phyloP scores from a whole-genome alignment of 169 alveolate species.

The Fabrea salina region DNA sequence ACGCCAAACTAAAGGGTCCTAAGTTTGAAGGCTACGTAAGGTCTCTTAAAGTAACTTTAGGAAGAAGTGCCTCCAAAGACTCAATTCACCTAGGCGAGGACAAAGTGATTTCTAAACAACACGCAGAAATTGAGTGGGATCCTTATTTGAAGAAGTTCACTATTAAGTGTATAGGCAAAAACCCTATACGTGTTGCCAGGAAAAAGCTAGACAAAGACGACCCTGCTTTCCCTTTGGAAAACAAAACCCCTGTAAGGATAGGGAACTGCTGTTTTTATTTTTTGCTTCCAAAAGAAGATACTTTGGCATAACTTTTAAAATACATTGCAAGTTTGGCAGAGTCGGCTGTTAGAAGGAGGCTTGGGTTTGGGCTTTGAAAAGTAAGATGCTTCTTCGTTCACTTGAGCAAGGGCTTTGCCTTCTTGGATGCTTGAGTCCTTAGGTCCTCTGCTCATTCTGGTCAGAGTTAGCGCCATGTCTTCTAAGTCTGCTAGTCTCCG shows the following conservation, averaged over 20 bases:
- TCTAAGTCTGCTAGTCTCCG: not conserved
- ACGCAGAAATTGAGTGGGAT: not conserved
- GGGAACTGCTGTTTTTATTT: not conserved
- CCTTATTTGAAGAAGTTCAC: not conserved
- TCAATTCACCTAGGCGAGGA: not conserved
- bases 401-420: not conserved
- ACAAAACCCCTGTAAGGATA: not conserved
- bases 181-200: not conserved
- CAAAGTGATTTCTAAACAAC: not conserved
- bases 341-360: too few relatives aligned
- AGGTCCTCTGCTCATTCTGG: constrained; percentile 5
- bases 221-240: not conserved
- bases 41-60: not conserved
- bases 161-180: not conserved
- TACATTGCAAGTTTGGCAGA: too few relatives aligned
- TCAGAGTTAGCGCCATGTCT: constrained; percentile 12
- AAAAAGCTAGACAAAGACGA: not conserved
- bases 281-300: not conserved
- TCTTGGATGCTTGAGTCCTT: not conserved
- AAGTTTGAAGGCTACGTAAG: not conserved
- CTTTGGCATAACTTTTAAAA: too few relatives aligned
- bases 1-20: not conserved
- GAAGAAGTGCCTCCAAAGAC: not conserved
- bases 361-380: constrained; percentile 9
- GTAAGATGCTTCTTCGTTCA: constrained; percentile 11